These are phyloP conservation scores for Torulaspora gathmanii DNA, from an alignment of 805 yeast genomes.

Conservation along the genomic window DNA sequence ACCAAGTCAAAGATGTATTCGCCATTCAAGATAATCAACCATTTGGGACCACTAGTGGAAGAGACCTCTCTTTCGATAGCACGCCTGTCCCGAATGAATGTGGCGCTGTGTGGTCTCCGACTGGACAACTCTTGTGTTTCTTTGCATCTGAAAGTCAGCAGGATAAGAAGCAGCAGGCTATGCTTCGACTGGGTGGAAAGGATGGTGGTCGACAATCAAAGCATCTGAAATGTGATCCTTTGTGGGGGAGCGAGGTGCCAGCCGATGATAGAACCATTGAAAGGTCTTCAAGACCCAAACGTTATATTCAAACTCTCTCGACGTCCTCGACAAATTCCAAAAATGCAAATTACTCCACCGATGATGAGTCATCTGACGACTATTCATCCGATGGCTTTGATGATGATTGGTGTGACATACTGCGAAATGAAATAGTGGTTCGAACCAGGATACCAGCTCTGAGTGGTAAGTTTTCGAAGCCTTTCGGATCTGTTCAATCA, in stretches of 20 bases:
- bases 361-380: conserved; percentile 25
- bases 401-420: conserved; percentile 64
- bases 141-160: conserved; percentile 53
- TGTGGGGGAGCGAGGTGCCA: conserved; percentile 1
- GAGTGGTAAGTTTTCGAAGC: conserved; percentile 25
- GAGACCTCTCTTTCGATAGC: conserved; percentile 50
- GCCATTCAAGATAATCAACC: conserved; percentile 9
- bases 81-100: conserved; percentile 92
- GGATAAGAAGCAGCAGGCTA: conserved; percentile 39
- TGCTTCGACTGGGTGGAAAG: conserved; percentile 24
- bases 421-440: conserved; percentile 49
- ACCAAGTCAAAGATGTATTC: conserved; percentile 32
- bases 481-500: conserved; percentile 25
- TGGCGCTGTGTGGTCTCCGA: conserved; percentile 83
- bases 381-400: conserved; percentile 55
- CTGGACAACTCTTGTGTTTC: conserved; percentile 77
- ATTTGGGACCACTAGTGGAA: conserved; percentile 10
- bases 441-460: conserved; percentile 52
- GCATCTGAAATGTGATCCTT: background rate
- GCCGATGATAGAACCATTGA: conserved; percentile 15
- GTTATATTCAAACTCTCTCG: conserved; percentile 33
- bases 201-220: conserved; percentile 24
- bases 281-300: conserved; percentile 27
- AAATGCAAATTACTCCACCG: conserved; percentile 24
- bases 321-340: conserved; percentile 8